Percentiles rank a stretch among this genome's conserved stretches.
Conservation (phyloP, 2,329 filamentous ascomycete species). For the Rhinocladiella mackenziei region DNA sequence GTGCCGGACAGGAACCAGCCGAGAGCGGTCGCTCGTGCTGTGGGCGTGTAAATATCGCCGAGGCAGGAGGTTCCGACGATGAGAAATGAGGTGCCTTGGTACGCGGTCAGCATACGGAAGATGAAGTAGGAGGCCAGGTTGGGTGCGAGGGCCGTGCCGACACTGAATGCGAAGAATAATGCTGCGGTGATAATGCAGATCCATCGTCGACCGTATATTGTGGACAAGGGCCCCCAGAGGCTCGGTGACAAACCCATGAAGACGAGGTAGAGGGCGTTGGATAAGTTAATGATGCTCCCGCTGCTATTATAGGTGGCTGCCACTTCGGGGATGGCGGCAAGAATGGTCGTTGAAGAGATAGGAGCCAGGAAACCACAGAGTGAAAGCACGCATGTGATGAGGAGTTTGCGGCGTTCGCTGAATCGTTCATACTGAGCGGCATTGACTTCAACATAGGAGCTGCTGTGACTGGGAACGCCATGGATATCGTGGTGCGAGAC, state of each 20-base stretch:
- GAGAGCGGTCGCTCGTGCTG: slow-evolving; percentile 66
- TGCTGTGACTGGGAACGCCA: slow-evolving; percentile 20
- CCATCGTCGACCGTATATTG: slow-evolving; percentile 59
- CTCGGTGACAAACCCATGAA: slow-evolving; percentile 69
- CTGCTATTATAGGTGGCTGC: slow-evolving; percentile 61
- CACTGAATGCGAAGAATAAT: slow-evolving; percentile 65
- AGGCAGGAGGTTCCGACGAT: slow-evolving; percentile 68
- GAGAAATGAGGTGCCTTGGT: slow-evolving; percentile 70
- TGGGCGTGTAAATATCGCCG: slow-evolving; percentile 62
- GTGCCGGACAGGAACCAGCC: slow-evolving; percentile 71
- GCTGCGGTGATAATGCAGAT: slow-evolving; percentile 57
- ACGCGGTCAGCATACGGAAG: slow-evolving; percentile 69
- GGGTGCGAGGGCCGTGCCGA: slow-evolving; percentile 68
- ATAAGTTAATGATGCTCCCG: slow-evolving; percentile 66
- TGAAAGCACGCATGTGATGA: slow-evolving; percentile 66
- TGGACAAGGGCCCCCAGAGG: slow-evolving; percentile 69
- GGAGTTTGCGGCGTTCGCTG: slow-evolving; percentile 56
- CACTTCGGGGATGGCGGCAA: slow-evolving; percentile 71
- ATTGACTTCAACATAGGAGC: slow-evolving; percentile 35
- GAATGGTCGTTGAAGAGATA: slow-evolving; percentile 67
- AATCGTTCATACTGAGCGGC: slow-evolving; percentile 63
- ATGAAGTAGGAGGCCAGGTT: slow-evolving; percentile 68
- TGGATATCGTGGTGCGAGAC: slow-evolving; percentile 33
- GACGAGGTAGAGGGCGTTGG: slow-evolving; percentile 70
- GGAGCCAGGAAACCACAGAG: slow-evolving; percentile 74